Evolutionary conservation across 129 eudicot species (phyloP).

Genomic region (Flaveria brownii): DNA sequence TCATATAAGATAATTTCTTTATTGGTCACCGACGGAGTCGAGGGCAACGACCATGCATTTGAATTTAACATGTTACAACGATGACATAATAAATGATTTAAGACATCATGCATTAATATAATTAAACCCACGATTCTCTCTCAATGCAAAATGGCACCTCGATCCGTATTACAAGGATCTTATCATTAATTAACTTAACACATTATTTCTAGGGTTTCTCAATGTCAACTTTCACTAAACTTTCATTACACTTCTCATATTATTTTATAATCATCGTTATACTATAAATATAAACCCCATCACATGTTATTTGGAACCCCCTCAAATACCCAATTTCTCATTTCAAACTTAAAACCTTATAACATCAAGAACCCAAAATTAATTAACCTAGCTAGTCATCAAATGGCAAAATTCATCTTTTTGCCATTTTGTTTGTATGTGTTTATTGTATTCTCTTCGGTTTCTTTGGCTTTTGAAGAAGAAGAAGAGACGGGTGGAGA

Average conservation of each 20-base stretch:
- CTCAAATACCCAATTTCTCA: constrained; percentile 17
- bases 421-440: constrained; percentile 26
- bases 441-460: constrained; percentile 14
- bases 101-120: constrained; percentile 25
- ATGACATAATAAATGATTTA: constrained; percentile 32
- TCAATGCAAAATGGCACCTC: constrained; percentile 42
- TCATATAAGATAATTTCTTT: too few species aligned
- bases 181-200: constrained; percentile 26
- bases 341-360: constrained; percentile 7
- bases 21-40: constrained; percentile 25
- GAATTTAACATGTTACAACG: constrained; percentile 24
- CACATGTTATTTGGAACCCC: constrained; percentile 29
- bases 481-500: constrained; percentile 34
- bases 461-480: constrained; percentile 21
- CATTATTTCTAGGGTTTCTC: constrained; percentile 39
- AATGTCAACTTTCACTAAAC: constrained; percentile 46
- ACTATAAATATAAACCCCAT: constrained; percentile 30
- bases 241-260: constrained; percentile 25
- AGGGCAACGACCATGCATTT: constrained; percentile 30
- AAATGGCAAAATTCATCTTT: constrained; percentile 34
- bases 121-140: constrained; percentile 41
- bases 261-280: constrained; percentile 9
- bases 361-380: constrained; percentile 1
- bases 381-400: neutral
- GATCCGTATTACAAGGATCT: constrained; percentile 52